A percentile compares a stretch with the other conserved stretches of the same genome.
phyloP scores from a whole-genome alignment of 495 filamentous ascomycete genomes.

The Thermochaetoides thermophila region DNA sequence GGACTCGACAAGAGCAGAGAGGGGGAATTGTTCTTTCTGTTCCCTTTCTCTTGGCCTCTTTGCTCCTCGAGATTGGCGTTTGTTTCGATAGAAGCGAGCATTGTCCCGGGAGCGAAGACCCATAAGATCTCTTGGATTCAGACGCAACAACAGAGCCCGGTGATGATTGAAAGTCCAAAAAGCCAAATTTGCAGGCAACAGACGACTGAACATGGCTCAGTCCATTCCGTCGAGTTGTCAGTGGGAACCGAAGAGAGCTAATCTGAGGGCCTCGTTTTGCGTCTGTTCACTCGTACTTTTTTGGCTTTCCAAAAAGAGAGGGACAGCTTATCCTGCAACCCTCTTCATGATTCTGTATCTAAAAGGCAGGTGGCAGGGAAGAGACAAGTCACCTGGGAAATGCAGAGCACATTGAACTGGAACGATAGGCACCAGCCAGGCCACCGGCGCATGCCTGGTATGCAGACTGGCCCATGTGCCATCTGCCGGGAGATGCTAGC shows the following conservation, averaged over 20 bases:
- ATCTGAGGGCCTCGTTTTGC: slow-evolving; percentile 35
- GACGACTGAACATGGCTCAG: slow-evolving; percentile 9
- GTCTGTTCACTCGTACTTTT: slow-evolving; percentile 3
- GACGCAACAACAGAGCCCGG: slow-evolving; percentile 29
- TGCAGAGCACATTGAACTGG: too few relatives aligned
- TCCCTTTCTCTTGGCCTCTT: slow-evolving; percentile 1
- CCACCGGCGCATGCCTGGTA: too few relatives aligned
- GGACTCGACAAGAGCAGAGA: not conserved
- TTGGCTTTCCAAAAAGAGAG: slow-evolving; percentile 1
- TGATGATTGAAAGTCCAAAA: slow-evolving; percentile 47
- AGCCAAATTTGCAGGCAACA: slow-evolving; percentile 50
- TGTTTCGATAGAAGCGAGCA: slow-evolving; percentile 1
- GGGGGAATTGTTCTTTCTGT: slow-evolving; percentile 1
- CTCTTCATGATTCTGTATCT: too few relatives aligned
- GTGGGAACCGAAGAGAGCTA: slow-evolving; percentile 48
- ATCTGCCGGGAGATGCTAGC: too few relatives aligned
- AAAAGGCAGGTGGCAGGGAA: too few relatives aligned
- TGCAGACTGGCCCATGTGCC: too few relatives aligned
- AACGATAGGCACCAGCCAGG: too few relatives aligned
- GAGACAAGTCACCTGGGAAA: too few relatives aligned
- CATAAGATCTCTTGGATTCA: too few relatives aligned
- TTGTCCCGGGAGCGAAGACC: too few relatives aligned
- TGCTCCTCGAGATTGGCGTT: not conserved
- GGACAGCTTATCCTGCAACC: not conserved
- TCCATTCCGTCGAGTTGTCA: slow-evolving; percentile 27